Base-by-base conservation (phyloP, 176 grass and related monocot genomes). In the Oryza brachyantha region DNA sequence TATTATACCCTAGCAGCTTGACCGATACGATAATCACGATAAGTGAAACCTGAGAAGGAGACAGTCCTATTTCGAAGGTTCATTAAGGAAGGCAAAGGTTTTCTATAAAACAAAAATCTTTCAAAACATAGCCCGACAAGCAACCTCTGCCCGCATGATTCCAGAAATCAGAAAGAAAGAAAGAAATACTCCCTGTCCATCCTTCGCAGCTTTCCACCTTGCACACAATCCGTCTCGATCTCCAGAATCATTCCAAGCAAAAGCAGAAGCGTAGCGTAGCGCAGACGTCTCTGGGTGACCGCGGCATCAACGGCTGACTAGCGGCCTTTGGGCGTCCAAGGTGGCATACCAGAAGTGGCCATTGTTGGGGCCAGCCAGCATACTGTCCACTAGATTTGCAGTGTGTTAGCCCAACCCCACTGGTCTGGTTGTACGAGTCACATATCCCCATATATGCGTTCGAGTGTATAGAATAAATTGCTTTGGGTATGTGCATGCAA, bases 381-480 rank as follows among this genome's bases (percentile, higher is more conserved):
- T 66, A 61, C 69, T 48, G 17, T 75, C 84, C 84, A 86, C 77
- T 68, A 37, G 48, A 66, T 72, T n/a, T 61, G 69, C 34, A 79
- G 68, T 79, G 83, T 70, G 25, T 65, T 67, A 75, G 17, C 58
- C 74, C 83, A 64, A n/a, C n/a, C 34, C 83, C 83, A 79, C 69
- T 66, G 69, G 74, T 66, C 61, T 74, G 70, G 36, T 11, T 10
- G 63, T 68, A 46, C 61, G 52, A 24, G 52, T 57, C 8, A 57
- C 52, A 10, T 13, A 43, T 7, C n/a, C n/a, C n/a, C n/a, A n/a
- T n/a, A n/a, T n/a, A n/a, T n/a, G n/a, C n/a, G n/a, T n/a, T n/a
- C n/a, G n/a, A n/a, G n/a, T n/a, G n/a, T n/a, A n/a, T n/a, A n/a
- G n/a, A n/a, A n/a, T n/a, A n/a, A n/a, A n/a, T n/a, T n/a, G n/a